A percentile compares a stretch with the other conserved stretches of the same genome.
These are phyloP conservation scores for Quercus lobata DNA, from an alignment of 331 rosid species.

Conservation along the genomic window DNA sequence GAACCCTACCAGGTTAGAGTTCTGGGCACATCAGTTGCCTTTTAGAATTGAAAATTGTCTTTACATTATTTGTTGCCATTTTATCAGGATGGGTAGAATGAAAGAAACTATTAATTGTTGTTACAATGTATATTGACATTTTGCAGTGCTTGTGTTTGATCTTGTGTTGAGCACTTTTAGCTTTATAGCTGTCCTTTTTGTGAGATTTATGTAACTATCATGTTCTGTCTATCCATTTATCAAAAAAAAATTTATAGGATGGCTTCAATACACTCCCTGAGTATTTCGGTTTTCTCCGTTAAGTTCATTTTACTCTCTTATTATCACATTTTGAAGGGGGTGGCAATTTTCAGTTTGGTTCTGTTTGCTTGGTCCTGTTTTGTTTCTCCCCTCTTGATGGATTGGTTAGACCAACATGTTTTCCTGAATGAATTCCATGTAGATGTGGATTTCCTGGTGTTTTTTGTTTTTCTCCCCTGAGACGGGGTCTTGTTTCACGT, in stretches of 20 bases:
- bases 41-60: not conserved
- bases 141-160: not conserved
- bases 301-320: not conserved
- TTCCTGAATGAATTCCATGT: not conserved
- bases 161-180: not conserved
- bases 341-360: not conserved
- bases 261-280: no score
- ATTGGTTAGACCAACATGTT: not conserved
- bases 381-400: not conserved
- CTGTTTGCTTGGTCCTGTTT: not conserved
- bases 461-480: not conserved
- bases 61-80: not conserved
- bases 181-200: not conserved
- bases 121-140: not conserved
- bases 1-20: slow-evolving; percentile 34
- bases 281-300: no score
- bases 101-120: not conserved
- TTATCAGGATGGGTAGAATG: not conserved
- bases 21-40: slow-evolving; percentile 16
- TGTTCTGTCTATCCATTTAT: no score
- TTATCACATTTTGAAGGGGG: not conserved
- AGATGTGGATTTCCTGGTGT: not conserved
- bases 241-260: no score
- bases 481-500: not conserved
- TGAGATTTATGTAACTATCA: not conserved